Evolutionary conservation across 768 basidiomycete species (phyloP).

Genomic region (Suillus brevipes): DNA sequence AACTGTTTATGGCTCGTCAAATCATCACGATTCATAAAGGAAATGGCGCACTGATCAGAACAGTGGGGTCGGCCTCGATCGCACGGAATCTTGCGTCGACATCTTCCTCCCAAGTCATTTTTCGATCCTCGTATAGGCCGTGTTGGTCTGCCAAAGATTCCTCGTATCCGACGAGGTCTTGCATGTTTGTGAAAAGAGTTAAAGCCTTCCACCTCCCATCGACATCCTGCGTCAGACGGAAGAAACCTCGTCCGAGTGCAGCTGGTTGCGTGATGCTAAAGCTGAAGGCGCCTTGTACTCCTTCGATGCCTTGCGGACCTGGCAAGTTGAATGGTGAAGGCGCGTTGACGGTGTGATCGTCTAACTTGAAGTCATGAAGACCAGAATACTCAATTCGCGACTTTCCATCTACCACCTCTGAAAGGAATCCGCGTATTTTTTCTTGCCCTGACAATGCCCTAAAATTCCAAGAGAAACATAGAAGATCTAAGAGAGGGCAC

Average conservation of each 20-base stretch:
- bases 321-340: not conserved
- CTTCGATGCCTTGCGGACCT: not conserved
- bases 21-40: not conserved
- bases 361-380: not conserved
- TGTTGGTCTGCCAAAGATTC: not conserved
- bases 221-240: not conserved
- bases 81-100: not conserved
- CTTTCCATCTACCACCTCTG: not conserved
- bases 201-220: too few species aligned
- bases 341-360: not conserved
- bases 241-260: not conserved
- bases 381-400: not conserved
- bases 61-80: not conserved
- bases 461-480: not conserved
- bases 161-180: too few species aligned
- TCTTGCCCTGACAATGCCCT: not conserved
- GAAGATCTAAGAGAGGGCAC: not conserved
- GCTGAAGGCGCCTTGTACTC: not conserved
- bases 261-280: not conserved
- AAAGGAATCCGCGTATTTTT: not conserved
- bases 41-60: not conserved
- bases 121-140: not conserved
- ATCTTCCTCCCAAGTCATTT: not conserved
- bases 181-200: too few species aligned
- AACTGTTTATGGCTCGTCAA: not conserved